A percentile compares a stretch with the other conserved stretches of the same genome.
Conservation (phyloP, 495 filamentous ascomycete species). For the Pseudevernia furfuracea region DNA sequence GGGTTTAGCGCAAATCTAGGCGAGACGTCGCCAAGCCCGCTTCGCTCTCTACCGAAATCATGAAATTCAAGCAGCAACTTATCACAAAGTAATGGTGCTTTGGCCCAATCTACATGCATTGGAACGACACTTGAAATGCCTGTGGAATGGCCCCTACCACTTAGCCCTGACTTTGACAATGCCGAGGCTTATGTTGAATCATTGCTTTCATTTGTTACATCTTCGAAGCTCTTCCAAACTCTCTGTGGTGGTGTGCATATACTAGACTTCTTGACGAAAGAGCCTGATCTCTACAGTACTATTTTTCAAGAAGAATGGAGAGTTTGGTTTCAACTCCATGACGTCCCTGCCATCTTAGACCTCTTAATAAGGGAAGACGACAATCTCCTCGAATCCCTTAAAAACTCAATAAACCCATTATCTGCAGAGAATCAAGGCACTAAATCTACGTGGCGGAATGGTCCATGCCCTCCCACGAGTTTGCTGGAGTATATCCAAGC, state of each 20-base stretch:
- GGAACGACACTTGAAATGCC: not conserved
- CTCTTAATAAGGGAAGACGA: conserved; percentile 71
- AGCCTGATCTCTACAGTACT: conserved; percentile 66
- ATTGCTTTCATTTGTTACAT: conserved; percentile 66
- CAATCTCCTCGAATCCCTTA: conserved; percentile 46
- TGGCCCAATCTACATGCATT: not conserved
- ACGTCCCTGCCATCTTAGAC: conserved; percentile 68
- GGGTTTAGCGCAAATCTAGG: not conserved
- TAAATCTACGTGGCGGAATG: conserved; percentile 39
- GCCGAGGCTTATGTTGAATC: conserved; percentile 69
- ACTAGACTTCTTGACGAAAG: conserved; percentile 87
- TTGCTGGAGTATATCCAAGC: conserved; percentile 67
- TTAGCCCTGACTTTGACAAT: conserved; percentile 46
- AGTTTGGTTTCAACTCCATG: conserved; percentile 58
- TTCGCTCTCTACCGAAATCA: not conserved
- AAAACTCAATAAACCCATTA: not conserved
- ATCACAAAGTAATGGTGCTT: too few species aligned
- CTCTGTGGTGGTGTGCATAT: conserved; percentile 93
- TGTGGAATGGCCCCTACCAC: conserved; percentile 40
- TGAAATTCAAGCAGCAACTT: too few species aligned
- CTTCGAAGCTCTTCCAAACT: conserved; percentile 70
- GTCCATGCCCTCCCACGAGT: conserved; percentile 53
- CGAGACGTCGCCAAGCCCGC: conserved; percentile 4
- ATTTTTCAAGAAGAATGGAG: conserved; percentile 75
- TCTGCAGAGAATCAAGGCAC: not conserved